Evolutionary conservation across 305 asterid species (phyloP).

Genomic region (Petunia hybrid): DNA sequence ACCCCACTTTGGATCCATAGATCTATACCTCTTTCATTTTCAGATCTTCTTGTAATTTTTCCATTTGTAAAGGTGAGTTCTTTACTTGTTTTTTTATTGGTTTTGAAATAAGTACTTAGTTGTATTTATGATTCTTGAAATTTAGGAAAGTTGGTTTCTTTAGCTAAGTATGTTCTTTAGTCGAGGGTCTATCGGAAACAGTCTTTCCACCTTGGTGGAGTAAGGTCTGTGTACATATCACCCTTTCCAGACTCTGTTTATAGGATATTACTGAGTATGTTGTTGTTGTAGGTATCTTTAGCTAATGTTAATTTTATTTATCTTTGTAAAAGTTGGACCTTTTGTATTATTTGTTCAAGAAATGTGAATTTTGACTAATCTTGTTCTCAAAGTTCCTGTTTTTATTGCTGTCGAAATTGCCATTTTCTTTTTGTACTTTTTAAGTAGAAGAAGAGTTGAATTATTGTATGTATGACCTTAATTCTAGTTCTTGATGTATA

Average conservation of each 20-base stretch:
- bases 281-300: constrained; percentile 5
- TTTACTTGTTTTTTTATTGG: constrained; percentile 34
- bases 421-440: constrained; percentile 36
- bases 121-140: constrained; percentile 37
- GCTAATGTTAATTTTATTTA: constrained; percentile 21
- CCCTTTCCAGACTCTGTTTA: too few species aligned
- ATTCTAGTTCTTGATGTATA: constrained; percentile 13
- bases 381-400: constrained; percentile 2
- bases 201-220: too few species aligned
- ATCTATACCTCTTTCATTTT: constrained; percentile 63
- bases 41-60: constrained; percentile 64
- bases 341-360: constrained; percentile 46
- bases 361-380: constrained; percentile 40
- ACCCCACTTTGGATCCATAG: constrained; percentile 64
- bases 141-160: constrained; percentile 42
- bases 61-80: constrained; percentile 37
- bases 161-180: background rate
- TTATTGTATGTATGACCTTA: background rate
- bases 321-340: constrained; percentile 47
- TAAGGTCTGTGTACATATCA: too few species aligned
- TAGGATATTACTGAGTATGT: too few species aligned
- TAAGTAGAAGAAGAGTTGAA: constrained; percentile 35
- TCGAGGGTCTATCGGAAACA: too few species aligned
- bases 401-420: constrained; percentile 43
- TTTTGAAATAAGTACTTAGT: constrained; percentile 31